phyloP scores from a whole-genome alignment of 2,329 filamentous ascomycete species.

The Aspergillus thermomutatus region DNA sequence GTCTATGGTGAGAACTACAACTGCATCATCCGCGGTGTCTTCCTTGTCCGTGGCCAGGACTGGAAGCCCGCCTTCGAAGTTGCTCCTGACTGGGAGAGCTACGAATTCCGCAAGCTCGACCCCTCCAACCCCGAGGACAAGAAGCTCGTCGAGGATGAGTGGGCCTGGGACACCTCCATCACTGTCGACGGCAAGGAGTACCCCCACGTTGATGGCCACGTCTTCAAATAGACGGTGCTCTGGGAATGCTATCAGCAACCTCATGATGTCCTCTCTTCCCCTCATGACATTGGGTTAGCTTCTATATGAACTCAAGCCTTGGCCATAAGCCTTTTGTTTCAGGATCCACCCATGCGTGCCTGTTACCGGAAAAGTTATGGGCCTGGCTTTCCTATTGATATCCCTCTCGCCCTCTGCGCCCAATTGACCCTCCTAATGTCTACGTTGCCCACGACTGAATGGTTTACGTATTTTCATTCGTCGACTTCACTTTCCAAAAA shows the following conservation, averaged over 20 bases:
- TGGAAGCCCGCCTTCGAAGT: conserved; percentile 86
- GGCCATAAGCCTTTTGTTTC: not conserved
- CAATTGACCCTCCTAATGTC: conserved; percentile 7
- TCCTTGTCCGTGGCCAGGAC: conserved; percentile 91
- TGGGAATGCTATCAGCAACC: conserved; percentile 10
- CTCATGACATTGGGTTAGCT: conserved; percentile 2
- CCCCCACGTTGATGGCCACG: conserved; percentile 86
- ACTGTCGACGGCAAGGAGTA: conserved; percentile 82
- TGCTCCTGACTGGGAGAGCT: conserved; percentile 95
- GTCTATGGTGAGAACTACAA: conserved; percentile 88
- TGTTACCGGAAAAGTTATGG: not conserved
- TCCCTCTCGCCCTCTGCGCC: not conserved
- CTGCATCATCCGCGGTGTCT: conserved; percentile 88
- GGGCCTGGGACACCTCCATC: conserved; percentile 88
- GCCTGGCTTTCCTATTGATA: not conserved
- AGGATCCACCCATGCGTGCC: not conserved
- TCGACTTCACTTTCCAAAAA: conserved; percentile 7
- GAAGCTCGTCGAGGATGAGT: conserved; percentile 80
- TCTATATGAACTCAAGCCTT: conserved; percentile 7
- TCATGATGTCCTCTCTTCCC: conserved; percentile 16
- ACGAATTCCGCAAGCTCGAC: conserved; percentile 95
- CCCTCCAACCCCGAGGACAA: conserved; percentile 78
- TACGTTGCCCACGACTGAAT: conserved; percentile 16
- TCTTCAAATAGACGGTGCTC: conserved; percentile 81
- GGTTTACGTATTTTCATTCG: conserved; percentile 18